phyloP scores from a whole-genome alignment of 805 yeast genomes.

The Sugiyamaella smithiae region DNA sequence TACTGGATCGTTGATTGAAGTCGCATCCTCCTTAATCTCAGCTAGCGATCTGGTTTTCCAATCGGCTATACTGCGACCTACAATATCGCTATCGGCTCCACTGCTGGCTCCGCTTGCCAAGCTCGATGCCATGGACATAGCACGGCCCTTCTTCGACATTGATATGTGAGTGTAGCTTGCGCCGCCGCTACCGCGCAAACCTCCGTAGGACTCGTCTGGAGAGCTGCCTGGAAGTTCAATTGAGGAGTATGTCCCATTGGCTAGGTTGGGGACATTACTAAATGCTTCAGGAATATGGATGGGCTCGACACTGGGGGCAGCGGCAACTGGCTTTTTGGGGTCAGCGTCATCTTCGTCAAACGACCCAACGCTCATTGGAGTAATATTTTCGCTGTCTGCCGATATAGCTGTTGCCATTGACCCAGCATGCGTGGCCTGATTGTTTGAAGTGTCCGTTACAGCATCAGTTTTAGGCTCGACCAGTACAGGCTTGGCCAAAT shows the following conservation, averaged over 20 bases:
- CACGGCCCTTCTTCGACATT: conserved; percentile 1
- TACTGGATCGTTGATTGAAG: not conserved
- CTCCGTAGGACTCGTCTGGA: conserved; percentile 19
- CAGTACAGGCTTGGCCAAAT: not conserved
- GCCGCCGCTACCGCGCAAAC: conserved; percentile 9
- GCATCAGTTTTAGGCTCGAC: not conserved
- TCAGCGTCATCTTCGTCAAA: not conserved
- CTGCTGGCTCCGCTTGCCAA: conserved; percentile 6
- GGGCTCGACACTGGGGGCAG: conserved; percentile 6
- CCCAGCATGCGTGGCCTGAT: not conserved
- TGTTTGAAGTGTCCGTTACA: not conserved
- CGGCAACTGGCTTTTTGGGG: not conserved
- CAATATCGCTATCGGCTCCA: conserved; percentile 4
- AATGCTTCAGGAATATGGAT: conserved; percentile 9
- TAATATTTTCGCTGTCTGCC: not conserved
- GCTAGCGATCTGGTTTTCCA: conserved; percentile 14
- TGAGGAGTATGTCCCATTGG: not conserved
- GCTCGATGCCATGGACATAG: conserved; percentile 2
- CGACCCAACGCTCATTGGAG: not conserved
- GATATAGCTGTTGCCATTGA: not conserved
- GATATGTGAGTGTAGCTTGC: conserved; percentile 17
- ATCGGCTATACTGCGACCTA: conserved; percentile 8
- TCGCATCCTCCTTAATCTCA: conserved; percentile 16
- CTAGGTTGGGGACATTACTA: not conserved
- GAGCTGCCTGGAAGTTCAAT: conserved; percentile 12